Evolutionary conservation across 768 basidiomycete species (phyloP).

Genomic region (Leccinum boreale): DNA sequence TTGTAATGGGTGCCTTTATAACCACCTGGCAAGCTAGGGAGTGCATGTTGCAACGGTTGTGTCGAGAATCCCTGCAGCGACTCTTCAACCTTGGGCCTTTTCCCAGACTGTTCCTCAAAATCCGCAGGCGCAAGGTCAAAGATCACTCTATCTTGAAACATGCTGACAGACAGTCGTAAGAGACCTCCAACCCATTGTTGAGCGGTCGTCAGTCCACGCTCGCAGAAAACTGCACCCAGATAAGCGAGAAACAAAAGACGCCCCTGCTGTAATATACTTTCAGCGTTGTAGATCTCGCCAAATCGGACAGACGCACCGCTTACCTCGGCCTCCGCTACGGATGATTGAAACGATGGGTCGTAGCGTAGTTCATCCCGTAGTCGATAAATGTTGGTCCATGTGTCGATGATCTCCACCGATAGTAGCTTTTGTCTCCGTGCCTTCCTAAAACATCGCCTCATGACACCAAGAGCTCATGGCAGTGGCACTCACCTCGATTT

Average conservation of each 20-base stretch:
- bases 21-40: constrained; percentile 8
- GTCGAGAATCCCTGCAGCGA: constrained; percentile 30
- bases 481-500: constrained; percentile 49
- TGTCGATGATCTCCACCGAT: constrained; percentile 32
- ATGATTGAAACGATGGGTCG: constrained; percentile 27
- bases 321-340: constrained; percentile 37
- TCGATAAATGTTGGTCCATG: constrained; percentile 38
- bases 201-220: constrained; percentile 49
- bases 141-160: constrained; percentile 14
- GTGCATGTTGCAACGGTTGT: constrained; percentile 22
- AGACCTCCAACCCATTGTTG: constrained; percentile 54
- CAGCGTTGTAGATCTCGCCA: constrained; percentile 13
- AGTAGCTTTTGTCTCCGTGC: constrained; percentile 25
- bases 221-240: constrained; percentile 59
- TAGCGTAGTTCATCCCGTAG: constrained; percentile 34
- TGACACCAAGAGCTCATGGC: constrained; percentile 10
- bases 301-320: constrained; percentile 20
- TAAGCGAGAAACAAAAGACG: constrained; percentile 61
- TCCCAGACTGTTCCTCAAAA: constrained; percentile 29
- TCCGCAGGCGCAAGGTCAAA: constrained; percentile 21
- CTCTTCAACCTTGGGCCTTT: constrained; percentile 30
- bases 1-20: constrained; percentile 31
- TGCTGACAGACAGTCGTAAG: constrained; percentile 26
- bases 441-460: constrained; percentile 27
- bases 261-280: constrained; percentile 44